Evolutionary conservation across 108 stramenopile genomes (phyloP), one percentile per base, ranked within the genome.

Genomic region (Cyclotella atomus): DNA sequence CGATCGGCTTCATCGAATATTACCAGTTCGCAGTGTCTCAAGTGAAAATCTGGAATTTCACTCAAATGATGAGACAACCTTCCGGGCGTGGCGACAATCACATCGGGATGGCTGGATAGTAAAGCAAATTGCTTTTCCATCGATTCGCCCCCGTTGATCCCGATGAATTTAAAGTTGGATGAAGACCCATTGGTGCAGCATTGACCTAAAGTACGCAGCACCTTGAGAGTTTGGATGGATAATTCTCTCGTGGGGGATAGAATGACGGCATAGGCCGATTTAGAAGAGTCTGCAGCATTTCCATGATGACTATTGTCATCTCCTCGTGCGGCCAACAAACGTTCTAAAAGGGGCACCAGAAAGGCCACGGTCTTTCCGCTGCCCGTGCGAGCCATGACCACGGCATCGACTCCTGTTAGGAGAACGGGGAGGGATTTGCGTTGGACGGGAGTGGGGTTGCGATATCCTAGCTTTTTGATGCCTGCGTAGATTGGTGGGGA

Each of bases 1-100:
- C 99, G 86, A 87, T 99, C 99, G 3, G 98, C 99, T 76, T 99
- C 99, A 74, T 99, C 99, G 78, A 99, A 91, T 7, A 99, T 90
- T 15, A 91, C 81, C 32, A 93, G 82, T 75, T 96, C 84, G 64
- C 97, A 97, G 3, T 83, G 77, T 20, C 78, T 80, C 16, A 99
- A 84, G 59, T 82, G 71, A 79, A 93, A 92, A 45, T 97, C 97
- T 0, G 94, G 92, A 72, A 99, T 97, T 73, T 99, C 99, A 16
- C 88, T 79, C 35, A 99, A 82, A 54, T 97, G 94, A 86, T 99
- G 99, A 34, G 97, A 95, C 71, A 99, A 87, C 14, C 99, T 91
- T 24, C 99, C 99, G 4, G 99, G 99, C 12, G 99, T 99, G 6
- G 97, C 98, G 27, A 99, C 85, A 71, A 99, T 93, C n/a, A 98